A percentile compares a stretch with the other conserved stretches of the same genome.
phyloP scores from a whole-genome alignment of 306 rosid species.

The Dalbergia cultrata region DNA sequence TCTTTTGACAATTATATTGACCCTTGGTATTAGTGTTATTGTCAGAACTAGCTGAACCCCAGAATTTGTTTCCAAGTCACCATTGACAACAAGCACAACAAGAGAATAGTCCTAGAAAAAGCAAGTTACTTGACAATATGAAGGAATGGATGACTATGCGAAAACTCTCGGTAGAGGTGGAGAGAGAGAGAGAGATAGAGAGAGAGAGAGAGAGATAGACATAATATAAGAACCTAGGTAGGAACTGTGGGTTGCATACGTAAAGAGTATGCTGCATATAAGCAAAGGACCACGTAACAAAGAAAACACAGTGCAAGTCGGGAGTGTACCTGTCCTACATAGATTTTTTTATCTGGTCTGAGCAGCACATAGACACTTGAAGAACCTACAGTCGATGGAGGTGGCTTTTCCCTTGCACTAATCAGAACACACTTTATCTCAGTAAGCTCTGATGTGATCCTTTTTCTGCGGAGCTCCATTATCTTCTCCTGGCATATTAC shows the following conservation, averaged over 20 bases:
- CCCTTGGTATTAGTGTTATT: too few species aligned
- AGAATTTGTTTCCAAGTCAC: background rate
- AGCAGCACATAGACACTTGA: slow-evolving; percentile 89
- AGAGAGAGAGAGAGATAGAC: too few species aligned
- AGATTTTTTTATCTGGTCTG: slow-evolving; percentile 77
- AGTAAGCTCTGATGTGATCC: slow-evolving; percentile 37
- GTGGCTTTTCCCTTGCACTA: slow-evolving; percentile 79
- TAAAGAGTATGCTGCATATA: too few species aligned
- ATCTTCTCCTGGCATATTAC: slow-evolving; percentile 77
- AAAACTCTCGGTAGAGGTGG: too few species aligned
- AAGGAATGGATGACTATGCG: too few species aligned
- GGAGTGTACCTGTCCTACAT: slow-evolving; percentile 83
- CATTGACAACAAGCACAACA: too few species aligned
- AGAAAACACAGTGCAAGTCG: background rate
- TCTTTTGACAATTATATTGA: background rate
- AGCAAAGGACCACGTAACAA: too few species aligned
- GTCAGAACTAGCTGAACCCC: background rate
- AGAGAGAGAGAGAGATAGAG: too few species aligned
- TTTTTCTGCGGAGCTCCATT: slow-evolving; percentile 57
- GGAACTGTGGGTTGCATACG: too few species aligned
- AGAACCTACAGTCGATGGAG: slow-evolving; percentile 89
- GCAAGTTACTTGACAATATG: too few species aligned
- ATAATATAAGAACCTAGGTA: too few species aligned
- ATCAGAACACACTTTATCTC: slow-evolving; percentile 68
- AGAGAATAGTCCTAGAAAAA: too few species aligned